Evolutionary conservation across 164 flowering plant genomes (phyloP).

Genomic region (Dillenia turbinata): DNA sequence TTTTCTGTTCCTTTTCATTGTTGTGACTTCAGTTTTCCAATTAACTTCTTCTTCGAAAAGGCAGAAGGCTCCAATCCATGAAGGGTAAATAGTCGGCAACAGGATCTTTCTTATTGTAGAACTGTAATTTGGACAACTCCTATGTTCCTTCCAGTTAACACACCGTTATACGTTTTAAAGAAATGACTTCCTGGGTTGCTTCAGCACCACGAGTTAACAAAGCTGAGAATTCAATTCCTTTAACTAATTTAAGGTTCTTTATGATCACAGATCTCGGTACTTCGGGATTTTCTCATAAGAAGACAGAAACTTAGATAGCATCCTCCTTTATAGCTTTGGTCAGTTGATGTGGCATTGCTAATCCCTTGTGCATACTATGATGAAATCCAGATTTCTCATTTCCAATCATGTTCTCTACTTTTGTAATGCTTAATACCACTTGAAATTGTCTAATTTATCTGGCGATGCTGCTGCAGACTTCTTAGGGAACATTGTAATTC

Average conservation of each 20-base stretch:
- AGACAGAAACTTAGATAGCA: too few relatives aligned
- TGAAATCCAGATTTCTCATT: background rate
- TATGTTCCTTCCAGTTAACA: too few relatives aligned
- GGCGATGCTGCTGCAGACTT: slow-evolving; percentile 25
- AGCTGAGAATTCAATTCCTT: too few relatives aligned
- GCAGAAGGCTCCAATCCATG: background rate
- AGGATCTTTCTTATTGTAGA: background rate
- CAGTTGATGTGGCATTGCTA: too few relatives aligned
- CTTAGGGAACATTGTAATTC: slow-evolving; percentile 9
- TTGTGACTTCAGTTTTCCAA: background rate
- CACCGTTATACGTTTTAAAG: too few relatives aligned
- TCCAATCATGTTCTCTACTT: background rate
- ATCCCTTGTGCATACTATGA: background rate
- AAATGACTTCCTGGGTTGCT: too few relatives aligned
- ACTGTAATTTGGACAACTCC: too few relatives aligned
- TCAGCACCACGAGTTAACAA: too few relatives aligned
- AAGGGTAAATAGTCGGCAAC: background rate
- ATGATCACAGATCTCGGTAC: too few relatives aligned
- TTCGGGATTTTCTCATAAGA: too few relatives aligned
- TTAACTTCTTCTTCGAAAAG: background rate
- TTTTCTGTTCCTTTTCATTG: background rate
- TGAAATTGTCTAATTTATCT: background rate
- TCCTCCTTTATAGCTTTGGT: too few relatives aligned
- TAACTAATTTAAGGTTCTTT: too few relatives aligned
- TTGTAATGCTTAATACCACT: background rate